Evolutionary conservation across 2,329 filamentous ascomycete genomes (phyloP).

Genomic region (Cladosporium sp.): DNA sequence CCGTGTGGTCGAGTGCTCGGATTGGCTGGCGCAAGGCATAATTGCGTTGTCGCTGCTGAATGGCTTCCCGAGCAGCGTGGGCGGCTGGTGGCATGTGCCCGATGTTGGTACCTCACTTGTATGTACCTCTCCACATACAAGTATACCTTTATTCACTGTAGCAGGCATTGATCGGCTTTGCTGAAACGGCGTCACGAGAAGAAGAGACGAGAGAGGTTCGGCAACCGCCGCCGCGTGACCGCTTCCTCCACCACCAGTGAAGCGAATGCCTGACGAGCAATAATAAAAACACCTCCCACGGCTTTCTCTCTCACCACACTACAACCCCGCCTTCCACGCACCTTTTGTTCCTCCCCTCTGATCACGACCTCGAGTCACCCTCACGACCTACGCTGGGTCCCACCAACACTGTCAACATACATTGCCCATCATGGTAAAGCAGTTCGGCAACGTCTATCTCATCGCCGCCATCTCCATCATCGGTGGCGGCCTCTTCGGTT

Average conservation of each 20-base stretch:
- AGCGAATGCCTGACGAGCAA: too few species aligned
- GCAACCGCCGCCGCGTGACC: not conserved
- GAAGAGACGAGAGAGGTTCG: not conserved
- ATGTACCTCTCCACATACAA: not conserved
- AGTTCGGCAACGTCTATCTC: slow-evolving; percentile 56
- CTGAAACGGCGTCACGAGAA: not conserved
- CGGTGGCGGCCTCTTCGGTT: slow-evolving; percentile 71
- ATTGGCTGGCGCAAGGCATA: too few species aligned
- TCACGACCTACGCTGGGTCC: not conserved
- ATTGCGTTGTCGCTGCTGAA: too few species aligned
- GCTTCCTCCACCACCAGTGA: not conserved
- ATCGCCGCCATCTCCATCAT: slow-evolving; percentile 56
- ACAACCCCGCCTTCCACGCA: not conserved
- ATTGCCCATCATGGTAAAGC: slow-evolving; percentile 11
- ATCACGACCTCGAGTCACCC: not conserved
- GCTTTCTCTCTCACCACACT: not conserved
- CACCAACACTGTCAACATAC: not conserved
- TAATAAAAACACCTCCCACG: not conserved
- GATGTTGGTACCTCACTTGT: not conserved
- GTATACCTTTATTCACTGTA: not conserved
- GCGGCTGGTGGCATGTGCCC: too few species aligned
- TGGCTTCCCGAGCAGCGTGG: too few species aligned
- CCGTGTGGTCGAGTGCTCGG: too few species aligned
- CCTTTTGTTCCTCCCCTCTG: too few species aligned
- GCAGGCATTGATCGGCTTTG: not conserved